phyloP scores from a whole-genome alignment of 2,329 filamentous ascomycete genomes.

The Cadophora sp. region DNA sequence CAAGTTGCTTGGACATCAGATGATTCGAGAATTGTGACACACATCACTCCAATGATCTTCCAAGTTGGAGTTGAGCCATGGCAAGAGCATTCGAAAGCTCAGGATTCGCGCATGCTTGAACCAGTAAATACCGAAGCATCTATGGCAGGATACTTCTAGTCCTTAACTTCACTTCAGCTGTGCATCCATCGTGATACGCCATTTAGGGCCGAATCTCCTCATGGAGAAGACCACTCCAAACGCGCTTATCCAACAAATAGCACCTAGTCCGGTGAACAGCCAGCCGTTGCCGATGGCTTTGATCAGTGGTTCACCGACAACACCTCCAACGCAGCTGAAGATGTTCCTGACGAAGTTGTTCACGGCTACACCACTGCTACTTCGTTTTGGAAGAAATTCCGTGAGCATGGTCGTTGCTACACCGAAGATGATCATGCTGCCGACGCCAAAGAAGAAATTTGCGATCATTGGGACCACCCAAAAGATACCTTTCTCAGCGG shows the following conservation, averaged over 20 bases:
- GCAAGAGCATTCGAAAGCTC: background rate
- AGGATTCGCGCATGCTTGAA: no score
- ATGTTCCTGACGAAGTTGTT: conserved; percentile 86
- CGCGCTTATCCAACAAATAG: conserved; percentile 63
- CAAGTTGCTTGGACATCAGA: conserved; percentile 18
- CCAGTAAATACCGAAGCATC: background rate
- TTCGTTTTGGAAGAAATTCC: conserved; percentile 78
- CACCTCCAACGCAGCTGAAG: conserved; percentile 72
- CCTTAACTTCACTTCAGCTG: conserved; percentile 29
- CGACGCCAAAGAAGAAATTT: conserved; percentile 77
- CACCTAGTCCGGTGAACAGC: conserved; percentile 70
- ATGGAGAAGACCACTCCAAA: conserved; percentile 66
- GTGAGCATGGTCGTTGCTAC: conserved; percentile 78
- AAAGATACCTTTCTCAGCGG: conserved; percentile 64
- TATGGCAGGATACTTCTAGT: background rate
- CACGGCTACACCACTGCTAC: conserved; percentile 76
- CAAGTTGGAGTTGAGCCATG: background rate
- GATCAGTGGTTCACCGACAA: conserved; percentile 76
- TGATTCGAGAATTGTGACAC: conserved; percentile 23
- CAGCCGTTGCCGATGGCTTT: conserved; percentile 75
- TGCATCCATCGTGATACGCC: conserved; percentile 68
- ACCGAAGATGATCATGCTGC: conserved; percentile 70
- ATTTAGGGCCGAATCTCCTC: conserved; percentile 63
- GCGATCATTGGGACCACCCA: conserved; percentile 69
- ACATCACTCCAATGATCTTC: conserved; percentile 16